Evolutionary conservation across 176 grass and related monocot species (phyloP).

Genomic region (Aegilops umbellulata): DNA sequence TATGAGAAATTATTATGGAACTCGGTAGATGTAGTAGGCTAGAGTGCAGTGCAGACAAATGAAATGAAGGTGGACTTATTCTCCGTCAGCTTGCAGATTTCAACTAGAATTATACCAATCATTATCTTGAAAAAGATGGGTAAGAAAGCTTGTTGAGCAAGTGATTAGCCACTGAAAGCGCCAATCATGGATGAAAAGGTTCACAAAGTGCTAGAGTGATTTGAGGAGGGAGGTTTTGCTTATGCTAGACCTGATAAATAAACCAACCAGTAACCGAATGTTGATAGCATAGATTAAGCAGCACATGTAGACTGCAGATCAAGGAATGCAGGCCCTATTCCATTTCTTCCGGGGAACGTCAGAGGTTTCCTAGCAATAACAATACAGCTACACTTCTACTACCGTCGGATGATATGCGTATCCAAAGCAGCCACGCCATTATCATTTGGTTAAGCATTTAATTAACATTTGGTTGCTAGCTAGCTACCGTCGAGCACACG

Average conservation of each 20-base stretch:
- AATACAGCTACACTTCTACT: not conserved
- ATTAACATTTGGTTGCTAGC: not conserved
- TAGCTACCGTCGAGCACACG: not conserved
- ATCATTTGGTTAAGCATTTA: not conserved
- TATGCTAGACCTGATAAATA: conserved; percentile 17
- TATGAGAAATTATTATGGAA: not conserved
- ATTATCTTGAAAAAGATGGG: conserved; percentile 16
- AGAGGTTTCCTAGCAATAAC: not conserved
- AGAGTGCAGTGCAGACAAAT: conserved; percentile 4
- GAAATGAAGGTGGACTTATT: conserved; percentile 7
- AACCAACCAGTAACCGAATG: not conserved
- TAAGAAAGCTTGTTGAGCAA: conserved; percentile 37
- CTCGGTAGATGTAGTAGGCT: too few species aligned
- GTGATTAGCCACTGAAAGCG: conserved; percentile 27
- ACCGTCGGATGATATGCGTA: not conserved
- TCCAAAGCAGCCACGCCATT: conserved; percentile 1
- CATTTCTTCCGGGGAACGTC: conserved; percentile 16
- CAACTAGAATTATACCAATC: not conserved
- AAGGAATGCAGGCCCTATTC: not conserved
- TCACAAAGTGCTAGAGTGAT: conserved; percentile 16
- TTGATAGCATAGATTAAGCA: not conserved
- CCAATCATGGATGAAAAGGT: conserved; percentile 15
- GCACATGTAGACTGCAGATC: not conserved
- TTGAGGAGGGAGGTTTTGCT: not conserved
- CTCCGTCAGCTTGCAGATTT: not conserved